Evolutionary conservation across 176 grass and related monocot species (phyloP).

Genomic region (Eremochloa ophiuroides): DNA sequence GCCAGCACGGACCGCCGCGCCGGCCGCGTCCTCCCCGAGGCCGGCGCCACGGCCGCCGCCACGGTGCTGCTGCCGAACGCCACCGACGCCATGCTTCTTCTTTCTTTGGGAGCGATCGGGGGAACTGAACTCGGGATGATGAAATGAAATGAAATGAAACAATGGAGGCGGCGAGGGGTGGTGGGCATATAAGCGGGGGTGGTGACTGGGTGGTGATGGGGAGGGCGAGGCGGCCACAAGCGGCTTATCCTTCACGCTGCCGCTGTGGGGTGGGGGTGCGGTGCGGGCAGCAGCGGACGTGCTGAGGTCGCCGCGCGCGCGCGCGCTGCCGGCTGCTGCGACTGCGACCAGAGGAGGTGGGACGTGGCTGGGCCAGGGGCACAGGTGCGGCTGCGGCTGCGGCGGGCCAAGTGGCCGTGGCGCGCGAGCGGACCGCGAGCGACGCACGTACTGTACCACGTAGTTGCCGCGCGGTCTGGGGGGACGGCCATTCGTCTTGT

Average conservation of each 20-base stretch:
- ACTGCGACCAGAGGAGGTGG: not conserved
- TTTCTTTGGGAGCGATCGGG: not conserved
- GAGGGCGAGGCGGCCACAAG: slow-evolving; percentile 45
- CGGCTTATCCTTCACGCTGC: slow-evolving; percentile 39
- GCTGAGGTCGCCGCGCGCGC: not conserved
- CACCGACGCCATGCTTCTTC: slow-evolving; percentile 38
- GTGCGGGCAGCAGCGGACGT: not conserved
- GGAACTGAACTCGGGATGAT: not conserved
- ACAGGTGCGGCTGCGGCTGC: not conserved
- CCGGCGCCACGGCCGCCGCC: slow-evolving; percentile 34
- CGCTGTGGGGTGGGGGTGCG: not conserved
- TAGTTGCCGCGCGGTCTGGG: not conserved
- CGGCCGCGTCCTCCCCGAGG: not conserved
- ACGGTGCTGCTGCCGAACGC: slow-evolving; percentile 39
- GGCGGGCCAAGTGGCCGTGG: not conserved
- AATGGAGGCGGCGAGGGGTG: not conserved
- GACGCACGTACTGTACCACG: not conserved
- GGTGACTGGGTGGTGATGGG: slow-evolving; percentile 7
- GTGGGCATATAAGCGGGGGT: slow-evolving; percentile 1
- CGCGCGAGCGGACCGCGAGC: not conserved
- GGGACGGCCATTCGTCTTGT: not conserved
- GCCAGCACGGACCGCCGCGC: not conserved
- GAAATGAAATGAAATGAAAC: not conserved
- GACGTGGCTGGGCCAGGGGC: slow-evolving; percentile 12
- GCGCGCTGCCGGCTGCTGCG: not conserved